These are phyloP conservation scores for Grosmannia clavigera DNA, from an alignment of 2,329 filamentous ascomycete species.

Conservation along the genomic window DNA sequence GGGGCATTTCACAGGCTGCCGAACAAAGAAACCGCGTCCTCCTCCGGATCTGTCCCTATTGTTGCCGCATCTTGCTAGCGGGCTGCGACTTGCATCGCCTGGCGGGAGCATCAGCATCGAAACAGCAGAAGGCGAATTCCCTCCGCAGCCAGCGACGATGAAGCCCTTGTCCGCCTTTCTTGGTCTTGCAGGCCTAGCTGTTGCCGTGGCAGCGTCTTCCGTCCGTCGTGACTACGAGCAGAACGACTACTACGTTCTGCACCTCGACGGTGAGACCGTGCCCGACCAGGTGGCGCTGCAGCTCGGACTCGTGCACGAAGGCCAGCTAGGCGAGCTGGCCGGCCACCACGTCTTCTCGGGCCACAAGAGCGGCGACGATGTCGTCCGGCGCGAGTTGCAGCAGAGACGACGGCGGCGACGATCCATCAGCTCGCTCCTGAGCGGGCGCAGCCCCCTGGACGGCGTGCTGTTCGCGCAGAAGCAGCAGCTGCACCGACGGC, in stretches of 20 bases:
- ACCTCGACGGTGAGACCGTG: slow-evolving; percentile 54
- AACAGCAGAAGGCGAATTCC: background rate
- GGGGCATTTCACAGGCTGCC: too few relatives aligned
- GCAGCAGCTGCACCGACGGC: slow-evolving; percentile 39
- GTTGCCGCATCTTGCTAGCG: background rate
- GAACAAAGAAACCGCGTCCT: background rate
- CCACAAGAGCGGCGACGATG: slow-evolving; percentile 47
- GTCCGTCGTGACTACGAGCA: slow-evolving; percentile 58
- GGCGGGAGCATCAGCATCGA: background rate
- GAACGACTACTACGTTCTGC: slow-evolving; percentile 88
- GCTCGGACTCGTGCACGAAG: slow-evolving; percentile 70
- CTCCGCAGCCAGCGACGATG: slow-evolving; percentile 23
- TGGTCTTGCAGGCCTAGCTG: slow-evolving; percentile 39
- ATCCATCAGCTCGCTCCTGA: slow-evolving; percentile 19
- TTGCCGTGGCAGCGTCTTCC: slow-evolving; percentile 27
- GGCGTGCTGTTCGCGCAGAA: slow-evolving; percentile 70
- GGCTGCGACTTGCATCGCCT: background rate
- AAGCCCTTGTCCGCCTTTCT: slow-evolving; percentile 38
- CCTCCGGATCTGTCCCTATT: background rate
- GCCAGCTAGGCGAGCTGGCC: slow-evolving; percentile 62
- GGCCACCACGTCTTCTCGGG: slow-evolving; percentile 79
- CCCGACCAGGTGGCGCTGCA: slow-evolving; percentile 58
- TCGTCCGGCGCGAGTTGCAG: slow-evolving; percentile 41
- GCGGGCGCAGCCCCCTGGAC: slow-evolving; percentile 48
- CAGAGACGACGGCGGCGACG: slow-evolving; percentile 46